Evolutionary conservation across 805 yeast genomes (phyloP), one percentile per base, ranked within the genome.

Genomic region (Limtongia smithiae): DNA sequence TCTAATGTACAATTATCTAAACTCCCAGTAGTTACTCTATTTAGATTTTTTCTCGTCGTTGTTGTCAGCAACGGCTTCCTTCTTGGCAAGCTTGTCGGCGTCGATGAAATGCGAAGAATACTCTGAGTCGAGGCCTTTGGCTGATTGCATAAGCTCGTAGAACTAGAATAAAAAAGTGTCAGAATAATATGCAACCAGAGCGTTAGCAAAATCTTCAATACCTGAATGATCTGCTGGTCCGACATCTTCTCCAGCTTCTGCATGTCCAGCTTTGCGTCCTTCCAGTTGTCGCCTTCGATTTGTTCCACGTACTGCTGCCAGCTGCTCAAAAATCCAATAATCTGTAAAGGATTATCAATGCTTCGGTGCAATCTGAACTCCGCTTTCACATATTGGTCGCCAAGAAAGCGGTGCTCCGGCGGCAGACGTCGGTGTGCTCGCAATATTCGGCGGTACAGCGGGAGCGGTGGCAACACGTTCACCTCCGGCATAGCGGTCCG

Each of bases 291-390:
- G 76, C 73, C 48, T 56, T 62, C 53, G 64, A 59, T 39, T 25
- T 62, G 57, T 57, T 69, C 72, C 11, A 65, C 60, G 45, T 71
- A 71, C 48, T 68, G 65, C 67, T 93, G 98, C 99, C 99, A 93
- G 52, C 87, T 83, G 1, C 95, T 80, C 54, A 93, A 73, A 60
- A 93, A 93, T 9, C 97, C 98, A 9, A 93, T 89, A 30, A 93
- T 88, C 63, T 91, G 95, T 21, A 88, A 73, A 2, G 99, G 97
- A 65, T 93, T 89, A 57, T 88, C 96, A 5, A 83, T 77, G 41
- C 72, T 68, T 51, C 81, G 78, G 68, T 93, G 98, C 5, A 90
- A 83, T 60, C 81, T 80, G 72, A 93, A 93, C 69, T 93, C 99
- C 31, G 82, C 78, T 64, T 81, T 85, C 44, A 91, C 96, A 65